Evolutionary conservation across 2,329 filamentous ascomycete genomes (phyloP).

Genomic region (Hypoxylon sp.): DNA sequence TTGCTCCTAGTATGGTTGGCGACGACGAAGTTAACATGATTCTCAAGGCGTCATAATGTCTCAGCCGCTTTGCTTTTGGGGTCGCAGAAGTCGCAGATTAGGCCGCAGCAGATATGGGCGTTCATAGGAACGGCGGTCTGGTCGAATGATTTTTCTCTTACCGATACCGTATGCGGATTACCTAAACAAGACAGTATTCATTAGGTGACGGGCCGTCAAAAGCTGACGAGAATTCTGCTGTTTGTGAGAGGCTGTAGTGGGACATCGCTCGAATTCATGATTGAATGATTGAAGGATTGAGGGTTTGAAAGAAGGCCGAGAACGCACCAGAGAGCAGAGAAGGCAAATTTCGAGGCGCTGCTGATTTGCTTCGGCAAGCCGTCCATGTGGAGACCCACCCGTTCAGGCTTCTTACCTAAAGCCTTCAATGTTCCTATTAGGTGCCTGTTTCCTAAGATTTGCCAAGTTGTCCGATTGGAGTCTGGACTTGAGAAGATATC

Average conservation of each 20-base stretch:
- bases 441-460: slow-evolving; percentile 8
- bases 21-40: slow-evolving; percentile 74
- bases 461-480: slow-evolving; percentile 5
- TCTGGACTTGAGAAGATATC: neutral
- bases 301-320: slow-evolving; percentile 31
- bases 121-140: slow-evolving; percentile 37
- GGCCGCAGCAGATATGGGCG: slow-evolving; percentile 33
- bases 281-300: slow-evolving; percentile 41
- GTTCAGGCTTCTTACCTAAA: slow-evolving; percentile 37
- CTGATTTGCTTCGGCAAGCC: slow-evolving; percentile 39
- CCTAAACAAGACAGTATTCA: slow-evolving; percentile 16
- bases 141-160: slow-evolving; percentile 24
- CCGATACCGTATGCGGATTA: slow-evolving; percentile 18
- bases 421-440: neutral
- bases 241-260: slow-evolving; percentile 36
- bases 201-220: slow-evolving; percentile 30
- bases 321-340: slow-evolving; percentile 36
- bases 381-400: slow-evolving; percentile 32
- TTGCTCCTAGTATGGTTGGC: slow-evolving; percentile 65
- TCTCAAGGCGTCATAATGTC: slow-evolving; percentile 64
- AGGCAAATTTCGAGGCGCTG: slow-evolving; percentile 35
- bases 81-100: slow-evolving; percentile 29
- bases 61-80: slow-evolving; percentile 32
- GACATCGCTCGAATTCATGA: slow-evolving; percentile 39
- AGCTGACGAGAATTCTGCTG: slow-evolving; percentile 31